phyloP scores from a whole-genome alignment of 805 yeast species.

The Lipomyces oligophaga region DNA sequence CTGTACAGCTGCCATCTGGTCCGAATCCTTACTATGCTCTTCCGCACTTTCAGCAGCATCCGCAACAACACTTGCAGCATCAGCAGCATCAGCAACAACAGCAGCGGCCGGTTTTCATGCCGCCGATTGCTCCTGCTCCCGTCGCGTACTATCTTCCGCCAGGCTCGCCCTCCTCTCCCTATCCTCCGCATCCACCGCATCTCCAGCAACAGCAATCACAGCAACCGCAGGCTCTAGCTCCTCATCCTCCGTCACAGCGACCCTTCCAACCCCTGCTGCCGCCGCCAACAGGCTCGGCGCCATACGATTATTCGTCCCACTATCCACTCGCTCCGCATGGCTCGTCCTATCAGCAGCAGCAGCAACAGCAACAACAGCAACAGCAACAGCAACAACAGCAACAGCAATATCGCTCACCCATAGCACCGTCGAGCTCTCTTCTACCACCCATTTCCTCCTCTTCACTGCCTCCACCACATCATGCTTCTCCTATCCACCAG shows the following conservation, averaged over 20 bases:
- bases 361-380: not conserved
- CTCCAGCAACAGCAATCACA: no score
- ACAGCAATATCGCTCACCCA: not conserved
- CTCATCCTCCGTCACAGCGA: not conserved
- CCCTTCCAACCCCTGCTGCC: not conserved
- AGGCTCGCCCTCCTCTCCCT: no score
- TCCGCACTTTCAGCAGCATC: conserved; percentile 4
- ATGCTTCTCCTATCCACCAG: not conserved
- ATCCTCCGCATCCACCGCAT: no score
- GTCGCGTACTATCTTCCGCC: no score
- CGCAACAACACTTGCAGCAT: conserved; percentile 1
- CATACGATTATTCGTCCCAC: not conserved
- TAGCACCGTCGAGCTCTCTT: no score
- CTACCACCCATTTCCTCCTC: no score
- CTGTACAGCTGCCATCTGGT: no score
- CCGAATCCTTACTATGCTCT: no score
- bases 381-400: not conserved
- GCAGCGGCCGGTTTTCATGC: no score
- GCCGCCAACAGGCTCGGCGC: not conserved
- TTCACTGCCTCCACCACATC: not conserved
- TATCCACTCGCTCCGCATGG: not conserved
- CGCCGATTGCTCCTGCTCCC: no score
- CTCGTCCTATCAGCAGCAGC: not conserved
- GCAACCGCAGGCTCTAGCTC: no score
- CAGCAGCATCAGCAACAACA: conserved; percentile 1